Evolutionary conservation across 257 asterid genomes (phyloP), one percentile per base, ranked within the genome.

Genomic region (Voacanga thouarsii): DNA sequence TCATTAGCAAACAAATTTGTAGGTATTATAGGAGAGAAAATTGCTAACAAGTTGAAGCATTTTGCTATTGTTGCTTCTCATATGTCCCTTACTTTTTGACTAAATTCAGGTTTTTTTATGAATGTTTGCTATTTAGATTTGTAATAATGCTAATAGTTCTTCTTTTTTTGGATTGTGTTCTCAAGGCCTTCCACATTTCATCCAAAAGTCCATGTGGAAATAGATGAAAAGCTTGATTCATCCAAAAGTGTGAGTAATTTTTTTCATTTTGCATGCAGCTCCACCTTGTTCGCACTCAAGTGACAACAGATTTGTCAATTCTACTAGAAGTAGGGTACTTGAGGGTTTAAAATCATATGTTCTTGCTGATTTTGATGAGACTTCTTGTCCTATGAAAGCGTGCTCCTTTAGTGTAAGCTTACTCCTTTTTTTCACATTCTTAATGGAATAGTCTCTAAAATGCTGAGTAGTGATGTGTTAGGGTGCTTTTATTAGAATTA

Each of bases 351-450:
- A 80, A 50, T 63, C 89, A n/a, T 80, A 81, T 19, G 1, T 18
- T 72, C 24, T n/a, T 82, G 71, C 74, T 81, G 85, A 79, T 85
- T 84, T 78, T 67, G 84, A 81, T 80, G 81, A 19, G 76, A 84
- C 83, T 76, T 80, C 84, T 66, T 64, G 82, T 80, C 66, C 87
- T 80, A 59, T 89, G 82, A 83, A 72, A 82, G 86, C 90, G 63
- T 87, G 97, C 86, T 89, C 93, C 74, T 84, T 88, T 15, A 72
- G 77, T 70, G 99, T 94, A 89, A 87, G 97, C 86, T 80, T 64
- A 41, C 60, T 24, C n/a, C n/a, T n/a, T n/a, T n/a, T n/a, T n/a
- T n/a, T n/a, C n/a, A n/a, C n/a, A n/a, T n/a, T n/a, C n/a, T n/a
- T n/a, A n/a, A n/a, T n/a, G n/a, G n/a, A n/a, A n/a, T n/a, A n/a